Evolutionary conservation across 805 yeast genomes (phyloP), one percentile per base, ranked within the genome.

Genomic region (Wickerhamiella dianesei): DNA sequence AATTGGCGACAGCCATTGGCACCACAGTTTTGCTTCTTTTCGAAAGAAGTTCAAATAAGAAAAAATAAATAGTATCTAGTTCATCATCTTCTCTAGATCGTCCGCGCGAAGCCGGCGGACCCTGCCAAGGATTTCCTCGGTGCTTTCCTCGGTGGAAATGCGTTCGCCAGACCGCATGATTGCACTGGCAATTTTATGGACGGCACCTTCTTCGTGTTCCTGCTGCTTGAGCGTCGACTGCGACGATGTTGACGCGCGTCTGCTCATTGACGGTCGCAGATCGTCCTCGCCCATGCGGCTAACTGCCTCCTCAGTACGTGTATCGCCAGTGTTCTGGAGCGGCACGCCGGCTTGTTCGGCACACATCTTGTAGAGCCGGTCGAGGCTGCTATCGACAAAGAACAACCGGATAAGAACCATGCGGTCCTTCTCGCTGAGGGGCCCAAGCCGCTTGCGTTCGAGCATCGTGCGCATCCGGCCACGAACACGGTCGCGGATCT

Each of bases 151-250:
- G 29, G 39, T 14, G 21, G 42, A 6, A 6, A 36, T n/a, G 8
- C 8, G 39, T 17, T 36, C 39, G 5, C 39, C 46, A 25, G 32
- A 25, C 3, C 42, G 42, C 16, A 39, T n/a, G 21, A 3, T 39
- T 17, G 37, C 42, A 29, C 32, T 37, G 21, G 19, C 22, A 13
- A 44, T 25, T 13, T 44, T 40, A 62, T 84, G 95, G 53, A 86
- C 73, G 58, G 83, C 94, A 56, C 96, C 96, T 67, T 87, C 96
- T 60, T 87, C 96, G 50, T 79, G 79, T 59, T 86, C 95, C 62
- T 82, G 85, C 52, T 74, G 75, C 61, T 76, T 53, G 35, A 57
- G 49, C 25, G 56, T 53, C 21, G 25, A 77, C 9, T 74, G 56
- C 2, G 66, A 61, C 1, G 62, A 57, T 5, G 49, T 45, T 8